A percentile compares a stretch with the other conserved stretches of the same genome.
These are phyloP conservation scores for Scheffersomyces quercinus DNA, from an alignment of 1,139 yeast genomes.

Conservation along the genomic window DNA sequence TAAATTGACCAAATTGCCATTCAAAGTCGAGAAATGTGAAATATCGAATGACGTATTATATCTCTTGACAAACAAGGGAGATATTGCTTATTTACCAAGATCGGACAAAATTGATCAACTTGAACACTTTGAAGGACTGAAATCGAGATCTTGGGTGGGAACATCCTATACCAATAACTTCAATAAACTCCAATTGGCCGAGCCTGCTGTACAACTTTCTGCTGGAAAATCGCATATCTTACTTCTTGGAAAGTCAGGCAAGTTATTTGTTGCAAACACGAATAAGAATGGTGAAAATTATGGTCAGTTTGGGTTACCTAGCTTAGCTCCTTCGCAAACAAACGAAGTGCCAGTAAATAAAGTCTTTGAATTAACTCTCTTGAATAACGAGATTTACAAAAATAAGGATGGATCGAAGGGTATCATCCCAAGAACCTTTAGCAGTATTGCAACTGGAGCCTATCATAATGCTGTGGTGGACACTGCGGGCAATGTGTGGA, in stretches of 20 bases:
- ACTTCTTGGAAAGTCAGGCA: constrained; percentile 60
- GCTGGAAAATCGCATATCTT: constrained; percentile 71
- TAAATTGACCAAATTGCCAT: constrained; percentile 32
- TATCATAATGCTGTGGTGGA: constrained; percentile 73
- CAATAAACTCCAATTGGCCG: constrained; percentile 22
- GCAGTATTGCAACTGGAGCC: constrained; percentile 69
- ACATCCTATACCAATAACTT: constrained; percentile 8
- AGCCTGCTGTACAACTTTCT: constrained; percentile 50
- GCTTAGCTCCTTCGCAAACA: constrained; percentile 50
- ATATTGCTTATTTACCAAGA: constrained; percentile 53
- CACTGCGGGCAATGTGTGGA: constrained; percentile 61
- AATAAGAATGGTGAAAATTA: constrained; percentile 36
- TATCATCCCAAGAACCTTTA: constrained; percentile 45
- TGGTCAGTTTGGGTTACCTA: constrained; percentile 87
- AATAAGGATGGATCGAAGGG: constrained; percentile 22
- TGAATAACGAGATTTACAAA: constrained; percentile 35
- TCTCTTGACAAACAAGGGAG: constrained; percentile 55
- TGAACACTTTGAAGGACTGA: constrained; percentile 14
- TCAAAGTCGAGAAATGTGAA: constrained; percentile 50
- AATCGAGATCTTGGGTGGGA: constrained; percentile 28
- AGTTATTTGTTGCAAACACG: constrained; percentile 64
- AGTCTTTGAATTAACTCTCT: constrained; percentile 35
- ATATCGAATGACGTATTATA: constrained; percentile 61
- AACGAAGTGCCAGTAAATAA: constrained; percentile 24
- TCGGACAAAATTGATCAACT: constrained; percentile 13